Base-by-base conservation (phyloP, 2,329 filamentous ascomycete genomes). In the Plenodomus biglobosus region DNA sequence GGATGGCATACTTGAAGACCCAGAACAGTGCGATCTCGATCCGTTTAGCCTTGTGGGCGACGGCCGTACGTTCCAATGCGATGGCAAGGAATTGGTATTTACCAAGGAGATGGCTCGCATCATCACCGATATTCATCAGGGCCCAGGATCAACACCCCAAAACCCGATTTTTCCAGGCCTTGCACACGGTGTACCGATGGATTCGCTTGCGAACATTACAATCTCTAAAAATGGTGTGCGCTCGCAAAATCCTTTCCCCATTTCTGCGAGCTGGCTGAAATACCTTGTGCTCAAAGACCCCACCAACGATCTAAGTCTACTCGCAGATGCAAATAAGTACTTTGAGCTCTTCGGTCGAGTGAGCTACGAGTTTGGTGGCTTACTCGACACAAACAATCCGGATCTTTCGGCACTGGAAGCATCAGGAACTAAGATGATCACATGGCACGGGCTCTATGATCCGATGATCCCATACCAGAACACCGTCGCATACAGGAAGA, bases 1-100 rank as follows among this genome's bases (percentile, higher is more conserved):
- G 50, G 35, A 82, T 65, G 62, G 63, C 15, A 43, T 70, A 3
- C 58, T 70, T 3, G 48, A 61, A 8, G 61, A 68, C 16, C 59
- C 63, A 1, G 56, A 56, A 15, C 21, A 24, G 1, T 71, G 68
- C 44, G 30, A 56, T 15, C 70, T 68, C 35, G 44, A 63, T 18
- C 55, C 61, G 4, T 41, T 21, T 8, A 36, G 36, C 1, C 37
- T 54, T 2, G 44, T 60, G 8, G 59, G 54, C 1, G 13, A 40
- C 18, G 15, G 27, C 6, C 35, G 53, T 38, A 30, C 49, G 38
- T 60, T 63, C 19, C 35, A 57, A 8, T 66, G 63, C 35, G 56
- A 59, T 22, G 60, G 55, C 8, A 43, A 48, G 21, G 38, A 56
- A 15, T 46, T 55, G 8, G 44, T 55, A 16, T 55, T 65, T 10